These are phyloP conservation scores for Phialemoniopsis sp. DNA, from an alignment of 2,329 filamentous ascomycete genomes.

Conservation along the genomic window DNA sequence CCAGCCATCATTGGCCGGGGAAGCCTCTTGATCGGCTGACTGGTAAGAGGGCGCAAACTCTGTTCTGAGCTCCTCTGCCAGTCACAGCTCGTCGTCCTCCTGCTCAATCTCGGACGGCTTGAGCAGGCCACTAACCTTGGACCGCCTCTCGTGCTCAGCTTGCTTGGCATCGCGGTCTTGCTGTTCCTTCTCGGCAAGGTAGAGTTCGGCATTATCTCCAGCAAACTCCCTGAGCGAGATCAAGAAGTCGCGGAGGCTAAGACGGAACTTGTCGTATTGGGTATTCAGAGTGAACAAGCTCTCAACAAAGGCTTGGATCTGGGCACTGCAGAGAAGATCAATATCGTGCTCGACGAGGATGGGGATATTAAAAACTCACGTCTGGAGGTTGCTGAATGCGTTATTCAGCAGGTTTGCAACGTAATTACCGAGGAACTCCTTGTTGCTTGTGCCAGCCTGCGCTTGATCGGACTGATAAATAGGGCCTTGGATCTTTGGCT, in stretches of 20 bases:
- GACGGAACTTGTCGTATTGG: conserved; percentile 90
- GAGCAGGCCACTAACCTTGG: conserved; percentile 91
- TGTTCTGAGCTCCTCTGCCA: conserved; percentile 61
- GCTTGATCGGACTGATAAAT: conserved; percentile 86
- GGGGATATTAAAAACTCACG: conserved; percentile 51
- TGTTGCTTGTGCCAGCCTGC: conserved; percentile 77
- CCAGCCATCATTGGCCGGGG: conserved; percentile 56
- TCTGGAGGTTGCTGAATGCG: conserved; percentile 89
- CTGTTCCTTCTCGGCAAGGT: conserved; percentile 90
- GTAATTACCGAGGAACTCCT: conserved; percentile 85
- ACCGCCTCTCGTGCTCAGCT: conserved; percentile 84
- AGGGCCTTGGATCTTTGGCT: conserved; percentile 85
- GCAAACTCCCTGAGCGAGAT: conserved; percentile 97
- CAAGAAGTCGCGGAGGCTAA: conserved; percentile 92
- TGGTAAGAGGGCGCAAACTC: conserved; percentile 44
- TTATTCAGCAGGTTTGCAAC: conserved; percentile 80
- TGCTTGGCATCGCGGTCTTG: conserved; percentile 80
- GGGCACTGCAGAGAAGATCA: conserved; percentile 47
- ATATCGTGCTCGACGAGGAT: conserved; percentile 23
- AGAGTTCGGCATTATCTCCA: conserved; percentile 92
- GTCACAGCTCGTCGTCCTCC: conserved; percentile 86
- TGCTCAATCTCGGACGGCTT: conserved; percentile 96
- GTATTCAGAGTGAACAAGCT: conserved; percentile 85
- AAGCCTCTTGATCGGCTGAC: conserved; percentile 2
- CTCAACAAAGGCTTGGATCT: conserved; percentile 88